Base-by-base conservation (phyloP, 164 flowering plant species). In the Aristolochia fimbriata region DNA sequence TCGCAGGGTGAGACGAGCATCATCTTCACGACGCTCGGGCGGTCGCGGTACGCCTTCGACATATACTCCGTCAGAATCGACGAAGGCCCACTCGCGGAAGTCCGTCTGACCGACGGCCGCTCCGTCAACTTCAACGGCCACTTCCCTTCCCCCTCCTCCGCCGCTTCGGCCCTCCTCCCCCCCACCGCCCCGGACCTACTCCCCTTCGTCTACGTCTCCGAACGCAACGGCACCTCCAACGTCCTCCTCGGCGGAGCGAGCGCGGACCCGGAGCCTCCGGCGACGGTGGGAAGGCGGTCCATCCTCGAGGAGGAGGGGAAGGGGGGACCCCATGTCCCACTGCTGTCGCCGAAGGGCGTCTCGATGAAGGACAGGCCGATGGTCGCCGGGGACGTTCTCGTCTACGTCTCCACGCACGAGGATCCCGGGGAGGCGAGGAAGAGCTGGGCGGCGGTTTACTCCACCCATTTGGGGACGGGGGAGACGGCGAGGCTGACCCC, bases 361-460 rank as follows among this genome's bases (percentile, higher is more conserved):
- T 81, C 88, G 37, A 77, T 88, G 83, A 84, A 84, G 65, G 97
- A 91, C 54, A 70, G 67, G 64, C 94, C 97, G 15, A 82, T 79
- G 21, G 43, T 91, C 20, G 64, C 64, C 21, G 88, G 87, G 1
- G 83, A 78, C 4, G 30, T 23, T 33, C 69, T 91, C 52, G 65
- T 91, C 13, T 88, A 88, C 70, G 94, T 88, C 7, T 88, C 94
- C 55, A 88, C 96, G 53, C 91, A 86, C 63, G 85, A 88, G 63
- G 63, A 85, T 62, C 17, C 90, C 12, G 76, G 73, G 12, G 62
- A 31, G 63, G 79, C 88, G 4, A 72, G 94, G 63, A 61, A 78
- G 71, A 86, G 97, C 62, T 88, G 92, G 97, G 77, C 90, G 11
- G 96, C 97, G 2, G 87, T 88, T 30, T 88, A 86, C 75, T 85